Base-by-base conservation (phyloP, 805 yeast genomes). In the Blastobotrys terrestris region DNA sequence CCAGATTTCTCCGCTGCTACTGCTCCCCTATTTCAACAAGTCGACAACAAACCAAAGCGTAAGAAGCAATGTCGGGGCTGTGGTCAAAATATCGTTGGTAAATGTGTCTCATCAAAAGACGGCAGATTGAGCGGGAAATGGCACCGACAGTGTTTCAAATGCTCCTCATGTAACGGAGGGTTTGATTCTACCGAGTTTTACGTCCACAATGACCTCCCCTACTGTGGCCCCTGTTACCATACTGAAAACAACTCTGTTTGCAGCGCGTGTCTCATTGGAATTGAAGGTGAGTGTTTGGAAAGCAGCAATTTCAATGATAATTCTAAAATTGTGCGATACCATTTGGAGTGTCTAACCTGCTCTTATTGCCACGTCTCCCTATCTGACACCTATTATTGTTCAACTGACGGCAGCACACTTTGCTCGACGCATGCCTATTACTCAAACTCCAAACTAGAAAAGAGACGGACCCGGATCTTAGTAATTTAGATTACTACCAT, bases 201-300 rank as follows among this genome's bases (percentile, higher is more conserved):
- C 66, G 96, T 87, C 4, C 75, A 81, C 43, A 74, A 83, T 31
- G 95, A 92, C 68, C 63, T 72, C 54, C 97, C 98, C 13, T 89
- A 83, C 68, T 94, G 99, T 72, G 80, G 81, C 57, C 67, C 70
- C 39, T 95, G 92, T 63, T 81, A 77, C 69, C 98, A 94, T 67
- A 72, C 73, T 51, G 73, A 79, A 51, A 94, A 92, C 66, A 79
- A 83, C 48, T 84, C 95, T 0, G 65, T 85, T 1, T 92, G 99
- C 68, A 73, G 73, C 46, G 69, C 75, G 14, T 92, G 99, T 67
- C 73, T 77, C 11, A 60, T 61, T 3, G 96, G 95, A 31, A 87
- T 94, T 47, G 97, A 92, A 66, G 98, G 98, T 3, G 81, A 81
- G 65, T 92, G 98, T 67, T 76, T 92, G 43, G 96, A 88, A 62